A percentile compares a stretch with the other conserved stretches of the same genome.
These are phyloP conservation scores for Ogataea hybrid DNA, from an alignment of 1,139 yeast genomes.

Conservation along the genomic window DNA sequence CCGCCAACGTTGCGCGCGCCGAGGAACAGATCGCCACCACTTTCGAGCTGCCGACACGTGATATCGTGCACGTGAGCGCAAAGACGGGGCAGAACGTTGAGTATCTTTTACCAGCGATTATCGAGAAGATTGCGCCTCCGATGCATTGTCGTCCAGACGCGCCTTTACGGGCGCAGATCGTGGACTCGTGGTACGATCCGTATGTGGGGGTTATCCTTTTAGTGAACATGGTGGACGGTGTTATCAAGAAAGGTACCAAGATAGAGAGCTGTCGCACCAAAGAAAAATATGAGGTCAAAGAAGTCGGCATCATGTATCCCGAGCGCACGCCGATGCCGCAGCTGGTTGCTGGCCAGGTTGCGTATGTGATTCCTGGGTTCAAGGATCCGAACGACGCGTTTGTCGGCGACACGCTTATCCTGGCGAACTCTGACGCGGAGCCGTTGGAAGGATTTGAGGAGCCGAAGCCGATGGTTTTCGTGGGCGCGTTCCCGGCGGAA, in stretches of 20 bases:
- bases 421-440: slow-evolving; percentile 62
- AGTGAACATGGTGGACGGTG: slow-evolving; percentile 83
- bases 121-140: slow-evolving; percentile 69
- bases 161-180: slow-evolving; percentile 77
- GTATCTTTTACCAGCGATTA: slow-evolving; percentile 70
- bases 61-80: slow-evolving; percentile 86
- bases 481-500: slow-evolving; percentile 97
- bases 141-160: slow-evolving; percentile 54
- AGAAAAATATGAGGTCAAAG: slow-evolving; percentile 79
- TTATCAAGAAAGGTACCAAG: slow-evolving; percentile 68
- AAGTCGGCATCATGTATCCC: slow-evolving; percentile 95
- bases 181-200: slow-evolving; percentile 96
- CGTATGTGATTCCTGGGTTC: slow-evolving; percentile 92
- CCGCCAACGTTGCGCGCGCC: slow-evolving; percentile 80
- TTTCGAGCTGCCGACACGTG: slow-evolving; percentile 74
- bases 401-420: slow-evolving; percentile 88
- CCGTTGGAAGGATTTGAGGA: slow-evolving; percentile 95
- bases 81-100: slow-evolving; percentile 85
- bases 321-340: slow-evolving; percentile 66
- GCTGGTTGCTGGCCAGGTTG: slow-evolving; percentile 89
- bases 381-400: slow-evolving; percentile 81
- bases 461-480: slow-evolving; percentile 97
- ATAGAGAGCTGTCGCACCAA: slow-evolving; percentile 76
- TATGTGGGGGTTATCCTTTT: slow-evolving; percentile 91
- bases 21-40: slow-evolving; percentile 80